Conservation (phyloP, 2,329 filamentous ascomycete species). For the Ophiostoma populinum region DNA sequence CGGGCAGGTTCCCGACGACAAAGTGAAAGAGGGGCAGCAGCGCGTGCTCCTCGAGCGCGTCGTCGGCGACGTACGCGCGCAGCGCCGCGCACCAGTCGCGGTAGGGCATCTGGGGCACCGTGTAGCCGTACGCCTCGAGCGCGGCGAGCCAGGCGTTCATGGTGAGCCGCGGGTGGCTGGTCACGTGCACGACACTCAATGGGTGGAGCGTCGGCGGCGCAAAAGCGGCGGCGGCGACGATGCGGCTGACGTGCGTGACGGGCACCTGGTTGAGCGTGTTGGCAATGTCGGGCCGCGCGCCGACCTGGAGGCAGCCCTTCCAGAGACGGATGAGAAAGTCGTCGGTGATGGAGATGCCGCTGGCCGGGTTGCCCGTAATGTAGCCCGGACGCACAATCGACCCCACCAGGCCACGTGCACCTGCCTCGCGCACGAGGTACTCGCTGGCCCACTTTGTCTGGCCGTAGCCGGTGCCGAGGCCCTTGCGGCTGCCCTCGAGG, state of each 20-base stretch:
- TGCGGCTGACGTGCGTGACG: conserved; percentile 64
- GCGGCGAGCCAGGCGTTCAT: conserved; percentile 62
- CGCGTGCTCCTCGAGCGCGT: conserved; percentile 46
- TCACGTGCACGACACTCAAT: conserved; percentile 56
- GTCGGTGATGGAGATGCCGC: conserved; percentile 62
- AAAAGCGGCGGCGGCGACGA: conserved; percentile 59
- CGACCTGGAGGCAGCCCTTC: conserved; percentile 75
- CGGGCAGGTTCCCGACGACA: conserved; percentile 50
- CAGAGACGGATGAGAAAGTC: conserved; percentile 78
- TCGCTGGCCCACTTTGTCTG: conserved; percentile 76
- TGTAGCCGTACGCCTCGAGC: conserved; percentile 57
- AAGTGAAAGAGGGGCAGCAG: conserved; percentile 62
- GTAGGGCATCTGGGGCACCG: conserved; percentile 49
- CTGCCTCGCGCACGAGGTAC: conserved; percentile 59
- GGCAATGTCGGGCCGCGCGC: conserved; percentile 52
- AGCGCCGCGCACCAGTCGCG: conserved; percentile 34
- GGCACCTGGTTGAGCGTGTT: conserved; percentile 87
- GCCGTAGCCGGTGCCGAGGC: conserved; percentile 75
- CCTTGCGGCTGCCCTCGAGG: conserved; percentile 55
- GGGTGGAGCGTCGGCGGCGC: conserved; percentile 18
- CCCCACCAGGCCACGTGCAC: conserved; percentile 56
- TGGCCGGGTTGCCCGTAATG: conserved; percentile 54
- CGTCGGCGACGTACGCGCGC: conserved; percentile 45
- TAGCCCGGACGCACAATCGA: conserved; percentile 73
- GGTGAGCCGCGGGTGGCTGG: conserved; percentile 58